phyloP scores from a whole-genome alignment of 768 basidiomycete species.

The Pseudohyphozyma bogoriensis region DNA sequence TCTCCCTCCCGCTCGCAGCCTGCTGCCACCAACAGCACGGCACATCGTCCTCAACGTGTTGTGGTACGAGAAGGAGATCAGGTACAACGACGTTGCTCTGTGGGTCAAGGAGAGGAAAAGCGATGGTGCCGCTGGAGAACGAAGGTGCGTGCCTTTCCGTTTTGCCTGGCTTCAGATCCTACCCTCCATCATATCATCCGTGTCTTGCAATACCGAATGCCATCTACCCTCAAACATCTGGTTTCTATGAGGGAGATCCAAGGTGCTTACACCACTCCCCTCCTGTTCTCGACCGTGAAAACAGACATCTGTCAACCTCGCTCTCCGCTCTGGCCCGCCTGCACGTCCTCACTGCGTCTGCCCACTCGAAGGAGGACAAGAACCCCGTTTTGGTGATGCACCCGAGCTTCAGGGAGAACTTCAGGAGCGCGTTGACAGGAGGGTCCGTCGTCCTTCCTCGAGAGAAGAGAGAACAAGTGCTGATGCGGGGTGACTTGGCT shows the following conservation, averaged over 20 bases:
- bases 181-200: no score
- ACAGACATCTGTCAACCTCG: constrained; percentile 64
- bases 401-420: constrained; percentile 61
- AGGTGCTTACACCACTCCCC: neutral
- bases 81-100: constrained; percentile 65
- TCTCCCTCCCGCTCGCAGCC: constrained; percentile 47
- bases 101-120: constrained; percentile 47
- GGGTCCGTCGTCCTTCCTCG: constrained; percentile 50
- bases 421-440: constrained; percentile 76
- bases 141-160: neutral
- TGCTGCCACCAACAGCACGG: constrained; percentile 66
- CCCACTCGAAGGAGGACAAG: neutral
- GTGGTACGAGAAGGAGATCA: constrained; percentile 72
- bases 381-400: constrained; percentile 49
- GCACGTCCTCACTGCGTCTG: constrained; percentile 53
- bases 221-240: no score
- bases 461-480: neutral
- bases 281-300: neutral
- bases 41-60: constrained; percentile 79
- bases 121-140: constrained; percentile 17
- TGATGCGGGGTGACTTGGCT: neutral
- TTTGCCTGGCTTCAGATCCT: no score
- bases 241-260: neutral
- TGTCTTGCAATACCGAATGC: no score
- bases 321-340: constrained; percentile 54